Evolutionary conservation across 23 red algal genomes (phyloP).

Genomic region (Cyanidioschyzon merolae): DNA sequence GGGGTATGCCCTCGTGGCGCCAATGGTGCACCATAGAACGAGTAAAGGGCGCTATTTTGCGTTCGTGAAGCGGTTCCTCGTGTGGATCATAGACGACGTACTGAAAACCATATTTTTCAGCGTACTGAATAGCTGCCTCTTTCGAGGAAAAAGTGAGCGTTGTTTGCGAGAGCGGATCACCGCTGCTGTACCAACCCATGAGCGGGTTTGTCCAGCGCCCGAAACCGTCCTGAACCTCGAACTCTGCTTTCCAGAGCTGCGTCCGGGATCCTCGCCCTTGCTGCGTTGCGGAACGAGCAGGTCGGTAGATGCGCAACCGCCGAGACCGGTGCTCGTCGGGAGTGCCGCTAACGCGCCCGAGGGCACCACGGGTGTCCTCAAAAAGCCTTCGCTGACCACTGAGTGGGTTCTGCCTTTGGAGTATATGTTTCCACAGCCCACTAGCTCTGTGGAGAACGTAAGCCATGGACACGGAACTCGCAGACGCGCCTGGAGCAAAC

Average conservation of each 20-base stretch:
- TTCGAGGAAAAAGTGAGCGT: constrained; percentile 68
- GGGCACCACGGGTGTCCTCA: neutral
- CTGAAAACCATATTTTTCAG: constrained; percentile 51
- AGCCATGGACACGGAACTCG: neutral
- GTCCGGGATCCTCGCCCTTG: constrained; percentile 72
- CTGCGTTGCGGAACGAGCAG: constrained; percentile 74
- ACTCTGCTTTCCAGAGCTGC: constrained; percentile 70
- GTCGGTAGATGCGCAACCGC: constrained; percentile 54
- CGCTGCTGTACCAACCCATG: constrained; percentile 98
- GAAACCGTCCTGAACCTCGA: constrained; percentile 66
- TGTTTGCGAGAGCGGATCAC: constrained; percentile 80
- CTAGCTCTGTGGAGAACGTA: neutral
- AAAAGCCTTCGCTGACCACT: neutral
- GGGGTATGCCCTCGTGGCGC: constrained; percentile 49
- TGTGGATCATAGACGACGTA: constrained; percentile 56
- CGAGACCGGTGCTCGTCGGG: constrained; percentile 63
- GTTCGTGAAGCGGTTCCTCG: constrained; percentile 54
- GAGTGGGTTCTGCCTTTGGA: neutral
- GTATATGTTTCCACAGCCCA: neutral
- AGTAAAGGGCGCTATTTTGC: constrained; percentile 63
- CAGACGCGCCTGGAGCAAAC: neutral
- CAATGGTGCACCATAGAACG: constrained; percentile 95
- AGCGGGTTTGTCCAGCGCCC: constrained; percentile 95
- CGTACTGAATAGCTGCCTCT: constrained; percentile 80
- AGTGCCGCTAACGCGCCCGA: constrained; percentile 33